phyloP scores from a whole-genome alignment of 345 rosid genomes.

The Euphorbia pulcherrima region DNA sequence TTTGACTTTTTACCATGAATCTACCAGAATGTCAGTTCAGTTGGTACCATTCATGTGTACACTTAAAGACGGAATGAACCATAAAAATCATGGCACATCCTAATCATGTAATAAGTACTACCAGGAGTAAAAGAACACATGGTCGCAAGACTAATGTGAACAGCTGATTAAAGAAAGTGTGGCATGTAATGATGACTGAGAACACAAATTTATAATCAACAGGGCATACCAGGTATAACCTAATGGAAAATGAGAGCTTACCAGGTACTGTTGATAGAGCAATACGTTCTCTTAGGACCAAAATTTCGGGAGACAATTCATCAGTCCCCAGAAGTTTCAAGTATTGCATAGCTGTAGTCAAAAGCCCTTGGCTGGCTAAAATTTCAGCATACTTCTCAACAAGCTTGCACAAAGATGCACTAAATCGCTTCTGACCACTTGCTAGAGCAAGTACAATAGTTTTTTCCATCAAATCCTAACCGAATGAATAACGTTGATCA shows the following conservation, averaged over 20 bases:
- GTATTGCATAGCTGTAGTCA: constrained; percentile 82
- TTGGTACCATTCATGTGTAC: not conserved
- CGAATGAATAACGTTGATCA: constrained; percentile 18
- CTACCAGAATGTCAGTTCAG: not conserved
- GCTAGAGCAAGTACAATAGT: constrained; percentile 95
- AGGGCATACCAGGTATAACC: constrained; percentile 49
- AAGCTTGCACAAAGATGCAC: constrained; percentile 86
- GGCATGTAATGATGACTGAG: not conserved
- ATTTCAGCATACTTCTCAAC: constrained; percentile 98
- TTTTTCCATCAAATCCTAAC: constrained; percentile 98
- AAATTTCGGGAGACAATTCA: constrained; percentile 82
- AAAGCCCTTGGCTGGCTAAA: constrained; percentile 92
- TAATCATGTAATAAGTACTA: not conserved
- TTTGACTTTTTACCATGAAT: not conserved
- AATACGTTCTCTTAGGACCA: constrained; percentile 76
- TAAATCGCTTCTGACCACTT: constrained; percentile 82
- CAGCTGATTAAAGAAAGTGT: not conserved
- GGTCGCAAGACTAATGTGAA: not conserved
- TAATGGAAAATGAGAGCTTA: constrained; percentile 18
- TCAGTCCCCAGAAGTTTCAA: constrained; percentile 86
- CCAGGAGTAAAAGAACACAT: not conserved
- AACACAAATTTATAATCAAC: not conserved
- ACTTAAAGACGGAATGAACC: not conserved
- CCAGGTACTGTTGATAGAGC: constrained; percentile 71
- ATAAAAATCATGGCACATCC: not conserved